A percentile compares a stretch with the other conserved stretches of the same genome.
Evolutionary conservation across 139 green algal species (phyloP).

Genomic region (Chlamydomonas eustigma): DNA sequence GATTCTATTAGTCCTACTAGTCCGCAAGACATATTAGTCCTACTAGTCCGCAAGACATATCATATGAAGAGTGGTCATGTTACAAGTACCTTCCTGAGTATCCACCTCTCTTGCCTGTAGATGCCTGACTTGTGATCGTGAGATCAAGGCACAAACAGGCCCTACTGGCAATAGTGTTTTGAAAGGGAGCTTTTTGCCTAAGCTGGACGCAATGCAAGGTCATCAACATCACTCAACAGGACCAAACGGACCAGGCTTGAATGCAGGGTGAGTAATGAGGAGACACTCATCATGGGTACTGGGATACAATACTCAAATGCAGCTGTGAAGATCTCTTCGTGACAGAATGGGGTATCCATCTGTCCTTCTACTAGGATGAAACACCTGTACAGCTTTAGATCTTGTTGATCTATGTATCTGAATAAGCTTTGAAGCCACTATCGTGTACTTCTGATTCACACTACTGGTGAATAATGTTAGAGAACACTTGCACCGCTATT

Average conservation of each 20-base stretch:
- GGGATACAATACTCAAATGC: neutral
- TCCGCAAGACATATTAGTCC: too few relatives aligned
- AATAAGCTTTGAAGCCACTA: neutral
- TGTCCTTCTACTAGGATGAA: too few relatives aligned
- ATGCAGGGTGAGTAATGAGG: neutral
- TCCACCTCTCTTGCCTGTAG: too few relatives aligned
- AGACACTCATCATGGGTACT: neutral
- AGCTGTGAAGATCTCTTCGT: too few relatives aligned
- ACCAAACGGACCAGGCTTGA: slow-evolving; percentile 26
- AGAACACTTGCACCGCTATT: neutral
- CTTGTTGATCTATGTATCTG: neutral
- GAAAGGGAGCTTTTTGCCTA: slow-evolving; percentile 29
- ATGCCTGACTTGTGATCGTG: slow-evolving; percentile 39
- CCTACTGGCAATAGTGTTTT: neutral
- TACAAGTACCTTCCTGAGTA: too few relatives aligned
- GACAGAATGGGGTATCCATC: too few relatives aligned
- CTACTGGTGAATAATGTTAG: neutral
- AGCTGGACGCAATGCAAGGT: slow-evolving; percentile 23
- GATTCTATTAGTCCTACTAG: too few relatives aligned
- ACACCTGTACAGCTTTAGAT: neutral
- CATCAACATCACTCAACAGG: neutral
- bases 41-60: too few relatives aligned
- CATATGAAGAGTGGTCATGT: too few relatives aligned
- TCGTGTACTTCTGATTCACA: neutral
- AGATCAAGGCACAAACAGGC: neutral